Percentiles rank a stretch among this genome's conserved stretches.
These are phyloP conservation scores for Suillus sp. DNA, from an alignment of 768 basidiomycete genomes.

Conservation along the genomic window DNA sequence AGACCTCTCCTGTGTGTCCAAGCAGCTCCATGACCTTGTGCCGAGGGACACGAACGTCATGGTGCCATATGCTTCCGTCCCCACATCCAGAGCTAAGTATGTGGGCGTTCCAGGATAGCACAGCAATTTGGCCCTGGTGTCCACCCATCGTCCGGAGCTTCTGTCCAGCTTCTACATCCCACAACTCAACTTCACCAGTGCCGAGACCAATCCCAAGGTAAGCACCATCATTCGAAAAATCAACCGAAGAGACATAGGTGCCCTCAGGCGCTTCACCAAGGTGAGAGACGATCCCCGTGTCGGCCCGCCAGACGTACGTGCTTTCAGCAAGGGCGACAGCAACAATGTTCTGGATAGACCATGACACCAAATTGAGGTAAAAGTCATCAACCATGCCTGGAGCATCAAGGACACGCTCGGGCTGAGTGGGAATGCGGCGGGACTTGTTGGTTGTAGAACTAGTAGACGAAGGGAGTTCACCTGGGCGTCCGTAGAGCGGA, in stretches of 20 bases:
- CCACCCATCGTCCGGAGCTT: slow-evolving; percentile 91
- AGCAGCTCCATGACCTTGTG: slow-evolving; percentile 91
- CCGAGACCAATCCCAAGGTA: slow-evolving; percentile 84
- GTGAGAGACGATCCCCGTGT: slow-evolving; percentile 80
- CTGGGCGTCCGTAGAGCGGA: slow-evolving; percentile 72
- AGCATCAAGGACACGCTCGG: slow-evolving; percentile 94
- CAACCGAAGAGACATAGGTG: slow-evolving; percentile 73
- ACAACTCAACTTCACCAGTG: slow-evolving; percentile 88
- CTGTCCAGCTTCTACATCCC: slow-evolving; percentile 81
- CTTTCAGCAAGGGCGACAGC: slow-evolving; percentile 86
- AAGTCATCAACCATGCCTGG: slow-evolving; percentile 95
- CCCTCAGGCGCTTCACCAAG: slow-evolving; percentile 77
- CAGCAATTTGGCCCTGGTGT: slow-evolving; percentile 81
- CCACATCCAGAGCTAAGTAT: slow-evolving; percentile 86
- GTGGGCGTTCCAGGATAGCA: slow-evolving; percentile 86
- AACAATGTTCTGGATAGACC: slow-evolving; percentile 85
- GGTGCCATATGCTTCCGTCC: slow-evolving; percentile 95
- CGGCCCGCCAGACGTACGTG: slow-evolving; percentile 94
- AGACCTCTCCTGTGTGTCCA: slow-evolving; percentile 92
- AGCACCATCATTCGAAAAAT: slow-evolving; percentile 77
- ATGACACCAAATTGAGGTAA: slow-evolving; percentile 91
- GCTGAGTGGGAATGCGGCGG: slow-evolving; percentile 81
- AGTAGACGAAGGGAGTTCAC: slow-evolving; percentile 63
- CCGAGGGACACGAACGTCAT: slow-evolving; percentile 85
- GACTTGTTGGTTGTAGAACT: slow-evolving; percentile 67